Conservation (phyloP, 495 filamentous ascomycete genomes). For the Aspergillus haitiensis region DNA sequence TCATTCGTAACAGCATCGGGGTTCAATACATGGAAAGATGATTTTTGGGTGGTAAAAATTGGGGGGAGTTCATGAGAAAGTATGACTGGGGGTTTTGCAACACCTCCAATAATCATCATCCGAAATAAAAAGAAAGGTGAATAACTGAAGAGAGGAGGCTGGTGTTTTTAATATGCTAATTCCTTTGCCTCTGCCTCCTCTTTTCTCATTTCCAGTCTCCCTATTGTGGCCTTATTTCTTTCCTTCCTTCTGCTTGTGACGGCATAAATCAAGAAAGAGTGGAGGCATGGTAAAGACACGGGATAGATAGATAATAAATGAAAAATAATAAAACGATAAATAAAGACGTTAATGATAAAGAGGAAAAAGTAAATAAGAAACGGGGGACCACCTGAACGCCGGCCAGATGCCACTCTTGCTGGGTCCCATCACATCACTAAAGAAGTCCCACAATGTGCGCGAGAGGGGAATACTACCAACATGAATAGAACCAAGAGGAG, state of each 20-base stretch:
- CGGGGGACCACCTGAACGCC: conserved; percentile 50
- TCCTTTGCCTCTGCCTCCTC: no score
- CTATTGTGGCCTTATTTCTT: no score
- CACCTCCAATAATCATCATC: background rate
- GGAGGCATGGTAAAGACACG: conserved; percentile 1
- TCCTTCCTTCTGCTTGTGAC: no score
- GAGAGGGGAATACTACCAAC: conserved; percentile 42
- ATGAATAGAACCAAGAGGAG: conserved; percentile 42
- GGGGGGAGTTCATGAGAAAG: background rate
- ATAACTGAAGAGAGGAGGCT: no score
- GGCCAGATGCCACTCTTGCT: conserved; percentile 53
- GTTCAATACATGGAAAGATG: conserved; percentile 28
- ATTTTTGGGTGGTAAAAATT: conserved; percentile 15
- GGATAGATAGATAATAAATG: conserved; percentile 24
- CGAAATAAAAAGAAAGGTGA: background rate
- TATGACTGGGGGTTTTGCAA: no score
- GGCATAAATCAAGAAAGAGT: no score
- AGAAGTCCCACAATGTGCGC: conserved; percentile 40
- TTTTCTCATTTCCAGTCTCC: no score
- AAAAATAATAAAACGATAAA: conserved; percentile 30
- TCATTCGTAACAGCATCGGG: conserved; percentile 52
- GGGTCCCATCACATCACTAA: conserved; percentile 35
- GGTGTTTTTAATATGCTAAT: no score
- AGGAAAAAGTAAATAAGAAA: conserved; percentile 34
- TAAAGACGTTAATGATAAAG: conserved; percentile 23